Base-by-base conservation (phyloP, 768 basidiomycete species). In the Rhizopogon salebrosus region DNA sequence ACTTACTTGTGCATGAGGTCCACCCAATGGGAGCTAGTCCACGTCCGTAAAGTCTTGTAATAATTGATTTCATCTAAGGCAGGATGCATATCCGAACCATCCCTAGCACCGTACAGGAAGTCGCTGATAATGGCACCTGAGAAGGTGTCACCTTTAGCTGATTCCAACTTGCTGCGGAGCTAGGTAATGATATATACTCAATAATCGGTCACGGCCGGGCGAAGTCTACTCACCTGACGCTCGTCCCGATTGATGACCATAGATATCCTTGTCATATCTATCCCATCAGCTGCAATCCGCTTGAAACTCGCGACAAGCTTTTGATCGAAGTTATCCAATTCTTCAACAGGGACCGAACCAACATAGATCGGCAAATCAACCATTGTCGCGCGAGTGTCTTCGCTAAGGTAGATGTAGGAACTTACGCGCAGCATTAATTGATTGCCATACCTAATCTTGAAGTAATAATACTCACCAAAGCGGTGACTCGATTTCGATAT, bases 251-350 rank as follows among this genome's bases (percentile, higher is more conserved):
- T 81, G 41, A 99, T 82, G 16, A 97, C 76, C 82, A 90, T 86
- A 14, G 70, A 67, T 87, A 99, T 97, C 9, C 95, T 76, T 27
- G 84, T 76, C 87, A 98, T 93, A 67, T 98, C 92, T 45, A 98
- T 75, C 3, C 89, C 93, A 49, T 87, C 82, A 16, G 77, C 61
- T 7, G 78, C 80, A 49, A 98, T 87, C 38, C 81, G 80, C 57
- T 75, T 65, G 36, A 99, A 74, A 60, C 87, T 89, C 1, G 71
- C 73, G 58, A 78, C 82, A 39, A 98, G 75, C 63, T 80, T 84
- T 26, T 71, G 73, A 54, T 84, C 79, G 62, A 98, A 89, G 2
- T 67, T 71, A n/a, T 87, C 77, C 26, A 99, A 75, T 58, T 87
- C 73, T 61, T 89, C 89, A 0, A 82, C 74, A 2, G 97, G 93